Conservation (phyloP, 495 filamentous ascomycete species). For the Tuber borchii region DNA sequence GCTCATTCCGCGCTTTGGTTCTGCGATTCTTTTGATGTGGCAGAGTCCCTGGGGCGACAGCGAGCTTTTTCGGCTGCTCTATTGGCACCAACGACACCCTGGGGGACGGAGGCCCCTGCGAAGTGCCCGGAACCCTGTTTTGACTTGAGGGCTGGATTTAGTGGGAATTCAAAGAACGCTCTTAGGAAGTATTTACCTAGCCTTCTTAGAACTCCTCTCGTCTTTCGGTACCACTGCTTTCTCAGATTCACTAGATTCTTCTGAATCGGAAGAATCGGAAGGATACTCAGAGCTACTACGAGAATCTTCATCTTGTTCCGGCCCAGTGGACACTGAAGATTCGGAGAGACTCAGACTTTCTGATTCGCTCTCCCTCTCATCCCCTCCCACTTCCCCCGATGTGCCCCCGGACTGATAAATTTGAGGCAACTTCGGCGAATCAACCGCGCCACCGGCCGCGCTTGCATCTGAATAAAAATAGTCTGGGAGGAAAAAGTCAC, state of each 20-base stretch:
- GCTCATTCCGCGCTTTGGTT: slow-evolving; percentile 34
- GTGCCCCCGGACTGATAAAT: slow-evolving; percentile 1
- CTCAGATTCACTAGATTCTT: neutral
- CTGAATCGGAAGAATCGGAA: neutral
- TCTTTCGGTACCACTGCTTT: neutral
- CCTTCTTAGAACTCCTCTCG: neutral
- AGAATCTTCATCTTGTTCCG: neutral
- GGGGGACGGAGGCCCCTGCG: neutral
- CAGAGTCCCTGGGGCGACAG: slow-evolving; percentile 28
- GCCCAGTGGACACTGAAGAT: neutral
- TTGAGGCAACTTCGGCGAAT: slow-evolving; percentile 7
- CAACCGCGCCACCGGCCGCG: slow-evolving; percentile 7
- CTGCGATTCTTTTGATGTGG: slow-evolving; percentile 22
- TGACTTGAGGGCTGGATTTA: neutral
- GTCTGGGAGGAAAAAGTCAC: neutral
- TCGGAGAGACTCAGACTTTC: neutral
- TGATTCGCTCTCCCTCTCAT: slow-evolving; percentile 9
- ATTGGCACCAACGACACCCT: neutral
- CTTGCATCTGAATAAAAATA: slow-evolving; percentile 8
- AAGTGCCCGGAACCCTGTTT: neutral
- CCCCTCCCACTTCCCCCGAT: neutral
- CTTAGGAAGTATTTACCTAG: neutral
- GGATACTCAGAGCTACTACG: neutral
- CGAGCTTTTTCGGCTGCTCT: neutral
- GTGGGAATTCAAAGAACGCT: neutral